These are phyloP conservation scores for Isatis tinctoria DNA, from an alignment of 345 rosid species.

Conservation along the genomic window DNA sequence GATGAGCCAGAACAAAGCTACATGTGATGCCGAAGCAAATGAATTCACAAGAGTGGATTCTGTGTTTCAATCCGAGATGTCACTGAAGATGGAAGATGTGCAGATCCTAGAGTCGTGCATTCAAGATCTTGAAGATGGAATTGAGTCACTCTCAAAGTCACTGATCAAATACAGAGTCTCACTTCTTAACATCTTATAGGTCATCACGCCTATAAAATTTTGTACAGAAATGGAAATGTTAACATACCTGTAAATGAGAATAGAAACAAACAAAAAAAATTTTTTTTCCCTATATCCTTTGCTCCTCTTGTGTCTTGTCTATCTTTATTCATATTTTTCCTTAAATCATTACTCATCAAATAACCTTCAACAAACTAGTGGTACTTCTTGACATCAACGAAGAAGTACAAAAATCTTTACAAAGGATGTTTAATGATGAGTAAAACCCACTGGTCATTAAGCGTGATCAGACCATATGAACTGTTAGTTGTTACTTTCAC, in stretches of 20 bases:
- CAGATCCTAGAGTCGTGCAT: constrained; percentile 32
- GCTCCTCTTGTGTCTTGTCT: background rate
- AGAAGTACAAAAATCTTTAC: background rate
- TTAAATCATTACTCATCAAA: background rate
- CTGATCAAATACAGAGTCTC: constrained; percentile 42
- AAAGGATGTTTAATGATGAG: background rate
- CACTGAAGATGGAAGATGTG: constrained; percentile 15
- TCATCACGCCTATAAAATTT: constrained; percentile 7
- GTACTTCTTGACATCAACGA: background rate
- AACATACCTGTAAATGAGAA: background rate
- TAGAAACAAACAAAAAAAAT: background rate
- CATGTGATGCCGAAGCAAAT: constrained; percentile 24
- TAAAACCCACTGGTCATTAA: background rate
- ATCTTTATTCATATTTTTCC: background rate
- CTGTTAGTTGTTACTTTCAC: background rate
- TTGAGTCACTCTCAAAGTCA: constrained; percentile 34
- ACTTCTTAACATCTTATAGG: constrained; percentile 35
- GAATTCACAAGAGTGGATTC: constrained; percentile 37
- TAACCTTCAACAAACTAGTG: background rate
- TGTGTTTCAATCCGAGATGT: constrained; percentile 18
- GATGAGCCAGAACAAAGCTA: constrained; percentile 26
- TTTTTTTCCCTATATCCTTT: background rate
- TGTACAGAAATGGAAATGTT: background rate
- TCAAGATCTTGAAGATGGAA: constrained; percentile 47
- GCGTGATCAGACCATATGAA: background rate